Evolutionary conservation across 2,329 filamentous ascomycete species (phyloP), one percentile per base, ranked within the genome.

Genomic region (Fusarium incarnatum): DNA sequence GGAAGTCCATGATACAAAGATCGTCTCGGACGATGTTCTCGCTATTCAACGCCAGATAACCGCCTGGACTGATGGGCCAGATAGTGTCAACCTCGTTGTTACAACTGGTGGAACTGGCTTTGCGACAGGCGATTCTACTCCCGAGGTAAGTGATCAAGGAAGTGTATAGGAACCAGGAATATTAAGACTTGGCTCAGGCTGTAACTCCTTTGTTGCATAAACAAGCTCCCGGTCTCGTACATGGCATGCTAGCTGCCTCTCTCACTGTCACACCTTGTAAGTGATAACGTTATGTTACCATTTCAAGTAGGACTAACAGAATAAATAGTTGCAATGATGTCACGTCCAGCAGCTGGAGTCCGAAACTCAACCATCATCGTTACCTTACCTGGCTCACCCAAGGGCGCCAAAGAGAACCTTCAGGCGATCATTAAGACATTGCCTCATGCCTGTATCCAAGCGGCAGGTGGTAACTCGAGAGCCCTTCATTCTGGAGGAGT

Each of bases 81-180:
- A 85, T 49, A 79, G 84, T 6, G 79, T 91, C 52, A 95, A 97
- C 79, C 81, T 98, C 61, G 88, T 99, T 64, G 80, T 98, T 48
- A 95, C 94, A 0, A 97, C 94, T 9, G 96, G 96, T 23, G 96
- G 96, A 4, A 99, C 96, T 3, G 96, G 96, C 0, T 99, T 99
- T 80, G 92, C 96, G 10, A 84, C 89, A 13, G 88, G 91, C 58
- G 96, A 99, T 82, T 85, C 87, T 44, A 99, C 96, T 1, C 96
- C 96, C 4, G 96, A 98, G 86, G 93, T 94, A 79, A 70, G 69
- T 15, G 4, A 25, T 5, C 7, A 37, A 16, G n/a, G 9, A 11
- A 15, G 8, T n/a, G 12, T n/a, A 16, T 56, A 8, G 8, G 3
- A 12, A n/a, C 1, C 2, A 22, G 20, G 2, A 1, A 25, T 22